Conservation (phyloP, 2,329 filamentous ascomycete genomes). For the Fusarium napiforme region DNA sequence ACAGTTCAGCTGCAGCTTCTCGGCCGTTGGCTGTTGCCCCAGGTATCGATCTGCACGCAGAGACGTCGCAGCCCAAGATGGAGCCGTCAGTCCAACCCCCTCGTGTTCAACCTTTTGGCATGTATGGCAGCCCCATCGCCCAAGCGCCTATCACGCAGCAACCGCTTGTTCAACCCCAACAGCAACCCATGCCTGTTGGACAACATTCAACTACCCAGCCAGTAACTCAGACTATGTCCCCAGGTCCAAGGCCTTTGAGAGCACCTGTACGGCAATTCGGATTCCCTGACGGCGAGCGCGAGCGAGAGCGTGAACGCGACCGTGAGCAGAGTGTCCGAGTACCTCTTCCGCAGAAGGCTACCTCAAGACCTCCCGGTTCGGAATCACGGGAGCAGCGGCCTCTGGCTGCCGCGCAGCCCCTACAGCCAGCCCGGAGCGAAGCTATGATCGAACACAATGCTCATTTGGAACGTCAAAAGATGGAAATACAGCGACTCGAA, state of each 20-base stretch:
- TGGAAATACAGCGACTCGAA: conserved; percentile 47
- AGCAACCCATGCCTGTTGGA: conserved; percentile 48
- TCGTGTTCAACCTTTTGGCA: conserved; percentile 53
- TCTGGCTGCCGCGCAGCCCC: conserved; percentile 50
- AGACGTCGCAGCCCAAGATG: conserved; percentile 58
- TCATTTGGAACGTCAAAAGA: conserved; percentile 48
- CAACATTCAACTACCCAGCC: conserved; percentile 53
- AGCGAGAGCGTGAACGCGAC: conserved; percentile 52
- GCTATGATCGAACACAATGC: conserved; percentile 46
- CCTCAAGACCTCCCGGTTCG: conserved; percentile 44
- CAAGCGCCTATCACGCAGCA: conserved; percentile 53
- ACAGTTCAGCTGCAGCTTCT: conserved; percentile 51
- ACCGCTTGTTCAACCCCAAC: conserved; percentile 43
- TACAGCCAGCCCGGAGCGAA: conserved; percentile 49
- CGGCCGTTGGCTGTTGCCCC: conserved; percentile 61
- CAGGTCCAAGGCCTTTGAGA: conserved; percentile 55
- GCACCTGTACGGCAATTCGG: conserved; percentile 56
- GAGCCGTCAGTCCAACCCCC: conserved; percentile 52
- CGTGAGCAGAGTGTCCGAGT: conserved; percentile 51
- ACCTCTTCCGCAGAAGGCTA: conserved; percentile 55
- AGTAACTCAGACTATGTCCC: conserved; percentile 60
- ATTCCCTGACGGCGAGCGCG: conserved; percentile 54
- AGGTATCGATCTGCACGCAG: conserved; percentile 57
- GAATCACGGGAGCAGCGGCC: conserved; percentile 51
- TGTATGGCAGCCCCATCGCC: conserved; percentile 60